Evolutionary conservation across 495 filamentous ascomycete species (phyloP), one percentile per base, ranked within the genome.

Genomic region (Penicillium psychrofluorescens): DNA sequence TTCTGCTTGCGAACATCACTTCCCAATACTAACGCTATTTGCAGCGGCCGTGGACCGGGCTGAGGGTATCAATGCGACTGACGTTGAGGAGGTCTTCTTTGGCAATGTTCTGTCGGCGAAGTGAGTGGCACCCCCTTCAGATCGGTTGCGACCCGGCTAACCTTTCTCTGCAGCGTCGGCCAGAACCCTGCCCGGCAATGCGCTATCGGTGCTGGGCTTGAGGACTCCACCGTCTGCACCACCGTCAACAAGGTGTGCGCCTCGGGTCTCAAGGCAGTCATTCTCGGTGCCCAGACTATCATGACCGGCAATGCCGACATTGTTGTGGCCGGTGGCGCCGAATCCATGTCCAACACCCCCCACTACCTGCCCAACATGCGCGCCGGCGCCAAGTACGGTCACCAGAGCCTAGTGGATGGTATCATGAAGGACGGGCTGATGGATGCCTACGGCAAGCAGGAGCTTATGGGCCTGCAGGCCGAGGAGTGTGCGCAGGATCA

Each of bases 181-280:
- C 92, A 98, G 67, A 95, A 94, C 62, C 92, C 92, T 42, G 90
- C 94, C 42, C 83, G 94, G 39, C 92, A 98, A 71, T 94, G 86
- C 63, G 89, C 90, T 43, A 74, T 98, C 56, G 75, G 78, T 53
- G 92, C 89, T 50, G 92, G 92, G 39, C 84, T 98, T 43, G 63
- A 77, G 2, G 71, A 92, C 12, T 73, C 76, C 11, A 86, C 84
- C 40, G 80, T 95, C 56, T 86, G 83, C 70, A 97, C 94, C 35
- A 95, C 90, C 28, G 78, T 98, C 45, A 98, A 97, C 83, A 98
- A 98, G 72, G 92, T 98, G 56, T 98, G 92, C 77, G 92, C 92
- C 44, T 95, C 89, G 37, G 79, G 81, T 35, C 58, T 95, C 56
- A 98, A 98, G 72, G 89, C 92, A 47, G 83, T 97, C 65, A 91